phyloP scores from a whole-genome alignment of 2,329 filamentous ascomycete genomes.

The Ophiostoma himal-ulmi region DNA sequence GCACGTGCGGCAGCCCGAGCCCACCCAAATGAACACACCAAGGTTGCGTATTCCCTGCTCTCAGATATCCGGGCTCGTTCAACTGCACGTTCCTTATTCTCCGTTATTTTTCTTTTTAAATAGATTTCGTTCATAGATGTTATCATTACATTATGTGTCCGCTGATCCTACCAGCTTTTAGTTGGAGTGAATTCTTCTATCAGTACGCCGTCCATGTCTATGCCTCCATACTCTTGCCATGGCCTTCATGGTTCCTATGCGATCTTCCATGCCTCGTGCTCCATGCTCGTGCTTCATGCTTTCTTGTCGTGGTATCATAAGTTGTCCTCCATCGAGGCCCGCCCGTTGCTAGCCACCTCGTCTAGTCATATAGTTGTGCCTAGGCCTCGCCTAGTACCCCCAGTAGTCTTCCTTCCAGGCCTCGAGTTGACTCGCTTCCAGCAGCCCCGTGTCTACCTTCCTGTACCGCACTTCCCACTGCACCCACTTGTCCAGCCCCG shows the following conservation, averaged over 20 bases:
- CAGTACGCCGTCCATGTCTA: neutral
- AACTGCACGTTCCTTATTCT: neutral
- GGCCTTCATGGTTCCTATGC: too few species aligned
- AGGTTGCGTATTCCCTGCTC: neutral
- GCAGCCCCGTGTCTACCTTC: constrained; percentile 41
- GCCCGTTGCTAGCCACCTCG: neutral
- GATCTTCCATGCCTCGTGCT: too few species aligned
- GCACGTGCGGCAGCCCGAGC: neutral
- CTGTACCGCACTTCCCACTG: constrained; percentile 47
- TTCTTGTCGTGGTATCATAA: neutral
- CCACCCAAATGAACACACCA: neutral
- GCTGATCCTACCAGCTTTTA: neutral
- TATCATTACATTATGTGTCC: neutral
- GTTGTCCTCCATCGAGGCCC: neutral
- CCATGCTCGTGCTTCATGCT: neutral
- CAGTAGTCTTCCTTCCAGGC: neutral
- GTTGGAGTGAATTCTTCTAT: neutral
- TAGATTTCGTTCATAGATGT: neutral
- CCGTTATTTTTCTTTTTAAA: neutral
- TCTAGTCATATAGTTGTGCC: too few species aligned
- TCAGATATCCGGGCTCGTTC: neutral
- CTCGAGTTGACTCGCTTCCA: constrained; percentile 25
- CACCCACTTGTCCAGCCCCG: constrained; percentile 44
- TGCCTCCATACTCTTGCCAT: neutral
- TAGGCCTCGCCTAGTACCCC: neutral